Conservation (phyloP, 164 flowering plant genomes). For the Santalum album region DNA sequence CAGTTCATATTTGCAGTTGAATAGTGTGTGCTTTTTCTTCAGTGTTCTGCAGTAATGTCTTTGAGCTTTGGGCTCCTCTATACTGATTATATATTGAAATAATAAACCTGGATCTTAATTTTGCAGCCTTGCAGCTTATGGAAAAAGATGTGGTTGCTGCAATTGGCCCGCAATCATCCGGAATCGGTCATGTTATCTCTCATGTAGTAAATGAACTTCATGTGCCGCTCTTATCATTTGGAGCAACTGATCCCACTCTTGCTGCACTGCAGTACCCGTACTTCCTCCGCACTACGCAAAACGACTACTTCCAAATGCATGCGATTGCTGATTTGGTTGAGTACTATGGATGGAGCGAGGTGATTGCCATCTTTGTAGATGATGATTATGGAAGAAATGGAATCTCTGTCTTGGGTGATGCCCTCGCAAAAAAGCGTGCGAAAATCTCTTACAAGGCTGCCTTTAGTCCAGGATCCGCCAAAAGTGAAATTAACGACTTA, state of each 20-base stretch:
- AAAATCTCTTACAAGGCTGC: conserved; percentile 77
- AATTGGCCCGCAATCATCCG: conserved; percentile 91
- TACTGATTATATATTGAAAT: too few species aligned
- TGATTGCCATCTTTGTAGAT: conserved; percentile 75
- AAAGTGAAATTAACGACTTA: conserved; percentile 33
- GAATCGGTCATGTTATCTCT: conserved; percentile 72
- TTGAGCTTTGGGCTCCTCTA: too few species aligned
- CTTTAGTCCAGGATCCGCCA: conserved; percentile 42
- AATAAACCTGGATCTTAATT: neutral
- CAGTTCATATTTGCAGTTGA: too few species aligned
- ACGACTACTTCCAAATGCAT: conserved; percentile 71
- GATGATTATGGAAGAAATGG: conserved; percentile 85
- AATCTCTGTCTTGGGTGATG: conserved; percentile 66
- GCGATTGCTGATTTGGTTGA: conserved; percentile 71
- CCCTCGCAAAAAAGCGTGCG: conserved; percentile 57
- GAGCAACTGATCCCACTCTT: conserved; percentile 84
- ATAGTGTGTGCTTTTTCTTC: too few species aligned
- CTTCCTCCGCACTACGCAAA: conserved; percentile 69
- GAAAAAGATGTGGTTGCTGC: conserved; percentile 64
- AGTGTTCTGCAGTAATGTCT: too few species aligned
- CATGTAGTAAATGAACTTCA: conserved; percentile 66
- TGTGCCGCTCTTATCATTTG: conserved; percentile 76
- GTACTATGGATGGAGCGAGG: conserved; percentile 65
- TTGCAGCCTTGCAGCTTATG: conserved; percentile 69
- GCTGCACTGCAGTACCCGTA: conserved; percentile 68